Evolutionary conservation across 2,329 filamentous ascomycete species (phyloP), one percentile per base, ranked within the genome.

Genomic region (Aspergillus novoparasiticus): DNA sequence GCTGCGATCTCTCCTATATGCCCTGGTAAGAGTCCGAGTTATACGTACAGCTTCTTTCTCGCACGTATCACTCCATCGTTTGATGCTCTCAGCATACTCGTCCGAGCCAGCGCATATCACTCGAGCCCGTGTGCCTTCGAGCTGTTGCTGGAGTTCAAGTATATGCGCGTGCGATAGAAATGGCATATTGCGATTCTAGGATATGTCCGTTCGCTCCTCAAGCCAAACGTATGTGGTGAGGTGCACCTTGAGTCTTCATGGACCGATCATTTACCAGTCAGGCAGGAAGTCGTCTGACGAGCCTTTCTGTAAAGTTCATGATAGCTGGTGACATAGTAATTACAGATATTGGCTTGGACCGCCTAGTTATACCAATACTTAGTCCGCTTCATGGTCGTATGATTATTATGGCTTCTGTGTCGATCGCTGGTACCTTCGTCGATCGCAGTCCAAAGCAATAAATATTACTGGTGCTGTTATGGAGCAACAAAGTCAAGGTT

Each of bases 51-150:
- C 59, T 23, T 64, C 64, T 28, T 58, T 63, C 26, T 62, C 63
- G 14, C 61, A 64, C 11, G 59, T 60, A 28, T 66, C 64, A 32
- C 61, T 67, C 64, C 61, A 67, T 56, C 64, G 36, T 5, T 55
- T 39, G 32, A 64, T 61, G 39, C 61, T 60, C 26, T 63, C 50
- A 3, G 55, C 50, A 48, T 66, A 67, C 6, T 55, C 59, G 2
- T 60, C 59, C 2, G 59, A 60, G 8, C 59, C 59, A 4, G 41
- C 55, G 32, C 58, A 61, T 26, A 62, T 23, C 12, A 67, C 64
- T 21, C 65, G 57, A 4, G 65, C 65, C 30, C 50, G 32, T 2
- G 60, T 63, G 36, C 61, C 65, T 19, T 59, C 55, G 26, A 69
- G 45, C 14, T 64, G 32, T 30, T 55, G 43, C 45, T 59, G 55